Evolutionary conservation across 2,329 filamentous ascomycete genomes (phyloP).

Genomic region (Metarhizium humberi): DNA sequence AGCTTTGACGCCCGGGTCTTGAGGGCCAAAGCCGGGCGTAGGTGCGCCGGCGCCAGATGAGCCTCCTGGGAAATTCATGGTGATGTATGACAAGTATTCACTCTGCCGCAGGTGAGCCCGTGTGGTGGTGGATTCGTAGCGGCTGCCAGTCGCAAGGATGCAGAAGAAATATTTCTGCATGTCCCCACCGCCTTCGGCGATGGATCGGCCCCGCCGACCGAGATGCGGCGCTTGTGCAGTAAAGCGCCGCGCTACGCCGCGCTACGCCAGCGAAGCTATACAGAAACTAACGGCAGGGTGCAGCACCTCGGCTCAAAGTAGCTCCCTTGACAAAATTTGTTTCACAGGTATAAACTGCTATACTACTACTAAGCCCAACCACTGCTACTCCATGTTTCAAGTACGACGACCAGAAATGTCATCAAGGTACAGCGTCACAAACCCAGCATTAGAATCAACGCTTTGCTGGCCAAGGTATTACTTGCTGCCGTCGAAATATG

Average conservation of each 20-base stretch:
- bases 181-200: slow-evolving; percentile 21
- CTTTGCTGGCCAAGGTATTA: too few relatives aligned
- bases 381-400: background rate
- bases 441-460: too few relatives aligned
- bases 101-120: background rate
- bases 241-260: too few relatives aligned
- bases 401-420: too few relatives aligned
- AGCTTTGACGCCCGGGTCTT: slow-evolving; percentile 44
- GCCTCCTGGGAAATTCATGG: slow-evolving; percentile 31
- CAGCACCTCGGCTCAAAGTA: background rate
- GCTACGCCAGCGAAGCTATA: too few relatives aligned
- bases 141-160: slow-evolving; percentile 7
- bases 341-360: background rate
- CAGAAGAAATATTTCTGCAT: slow-evolving; percentile 31
- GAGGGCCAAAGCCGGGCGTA: slow-evolving; percentile 21
- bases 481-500: too few relatives aligned
- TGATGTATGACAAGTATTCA: background rate
- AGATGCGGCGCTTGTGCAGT: background rate
- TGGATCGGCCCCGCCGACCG: background rate
- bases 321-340: too few relatives aligned
- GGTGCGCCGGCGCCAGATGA: slow-evolving; percentile 14
- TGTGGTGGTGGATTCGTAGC: background rate
- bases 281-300: too few relatives aligned
- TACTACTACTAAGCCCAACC: background rate
- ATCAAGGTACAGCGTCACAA: too few relatives aligned